These are phyloP conservation scores for Colletotrichum tanaceti DNA, from an alignment of 2,329 filamentous ascomycete genomes.

Conservation along the genomic window DNA sequence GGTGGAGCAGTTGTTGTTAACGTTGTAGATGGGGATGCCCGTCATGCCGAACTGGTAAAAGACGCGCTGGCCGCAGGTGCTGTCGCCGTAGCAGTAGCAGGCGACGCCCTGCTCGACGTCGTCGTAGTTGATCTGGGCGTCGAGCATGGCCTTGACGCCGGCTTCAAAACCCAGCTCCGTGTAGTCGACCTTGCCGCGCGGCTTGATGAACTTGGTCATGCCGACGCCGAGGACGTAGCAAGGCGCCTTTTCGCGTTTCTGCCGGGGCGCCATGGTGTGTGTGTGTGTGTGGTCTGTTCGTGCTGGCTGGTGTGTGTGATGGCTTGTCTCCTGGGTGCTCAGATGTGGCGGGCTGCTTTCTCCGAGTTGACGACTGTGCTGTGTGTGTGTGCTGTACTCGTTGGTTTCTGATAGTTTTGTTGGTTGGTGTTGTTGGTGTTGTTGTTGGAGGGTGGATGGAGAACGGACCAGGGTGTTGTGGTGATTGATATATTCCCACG, in stretches of 20 bases:
- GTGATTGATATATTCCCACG: slow-evolving; percentile 10
- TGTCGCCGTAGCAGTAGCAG: slow-evolving; percentile 99
- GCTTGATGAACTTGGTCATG: slow-evolving; percentile 99
- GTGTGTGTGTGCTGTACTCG: background rate
- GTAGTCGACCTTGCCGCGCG: slow-evolving; percentile 92
- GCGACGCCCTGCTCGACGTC: slow-evolving; percentile 94
- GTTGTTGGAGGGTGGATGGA: background rate
- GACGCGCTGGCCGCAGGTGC: slow-evolving; percentile 92
- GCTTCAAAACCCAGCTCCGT: slow-evolving; percentile 94
- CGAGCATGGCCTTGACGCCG: slow-evolving; percentile 85
- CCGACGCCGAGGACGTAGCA: slow-evolving; percentile 95
- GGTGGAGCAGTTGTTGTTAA: slow-evolving; percentile 98
- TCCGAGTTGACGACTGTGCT: background rate
- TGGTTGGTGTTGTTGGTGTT: background rate
- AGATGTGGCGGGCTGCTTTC: background rate
- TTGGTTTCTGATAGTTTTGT: too few relatives aligned
- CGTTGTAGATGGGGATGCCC: slow-evolving; percentile 94
- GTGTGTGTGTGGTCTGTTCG: background rate
- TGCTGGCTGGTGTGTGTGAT: background rate
- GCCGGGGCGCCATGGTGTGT: slow-evolving; percentile 61
- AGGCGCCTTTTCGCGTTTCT: slow-evolving; percentile 60
- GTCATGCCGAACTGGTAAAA: slow-evolving; percentile 99
- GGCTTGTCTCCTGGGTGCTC: background rate
- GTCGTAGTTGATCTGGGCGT: slow-evolving; percentile 94
- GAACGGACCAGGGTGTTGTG: background rate